A percentile compares a stretch with the other conserved stretches of the same genome.
Conservation (phyloP, 2,329 filamentous ascomycete genomes). For the Chaetomium sp. region DNA sequence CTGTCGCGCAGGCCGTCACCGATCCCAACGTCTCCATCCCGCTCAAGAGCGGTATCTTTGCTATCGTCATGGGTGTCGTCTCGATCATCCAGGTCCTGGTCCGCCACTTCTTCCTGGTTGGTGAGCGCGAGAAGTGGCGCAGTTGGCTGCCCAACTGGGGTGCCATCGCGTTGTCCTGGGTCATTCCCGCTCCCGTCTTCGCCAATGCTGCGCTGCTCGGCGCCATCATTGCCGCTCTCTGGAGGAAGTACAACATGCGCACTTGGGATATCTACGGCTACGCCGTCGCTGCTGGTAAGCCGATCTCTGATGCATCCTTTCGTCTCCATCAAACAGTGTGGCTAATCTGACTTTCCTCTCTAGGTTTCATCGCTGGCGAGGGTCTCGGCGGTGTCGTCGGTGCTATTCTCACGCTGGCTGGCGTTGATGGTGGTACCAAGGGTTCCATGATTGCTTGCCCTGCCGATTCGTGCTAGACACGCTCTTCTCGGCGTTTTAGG, state of each 20-base stretch:
- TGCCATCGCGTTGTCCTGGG: slow-evolving; percentile 52
- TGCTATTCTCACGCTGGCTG: slow-evolving; percentile 23
- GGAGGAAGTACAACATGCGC: slow-evolving; percentile 46
- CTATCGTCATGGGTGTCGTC: slow-evolving; percentile 48
- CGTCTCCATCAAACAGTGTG: neutral
- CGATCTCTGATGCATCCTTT: neutral
- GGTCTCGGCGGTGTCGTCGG: slow-evolving; percentile 55
- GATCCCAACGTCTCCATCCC: slow-evolving; percentile 51
- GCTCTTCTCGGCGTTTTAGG: neutral
- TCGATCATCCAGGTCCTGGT: slow-evolving; percentile 46
- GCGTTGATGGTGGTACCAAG: slow-evolving; percentile 20
- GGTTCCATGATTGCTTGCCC: slow-evolving; percentile 24
- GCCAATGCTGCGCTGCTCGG: slow-evolving; percentile 54
- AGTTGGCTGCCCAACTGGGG: slow-evolving; percentile 57
- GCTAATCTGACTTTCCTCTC: slow-evolving; percentile 25
- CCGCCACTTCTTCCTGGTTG: slow-evolving; percentile 49
- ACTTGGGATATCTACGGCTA: slow-evolving; percentile 54
- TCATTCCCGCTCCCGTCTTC: slow-evolving; percentile 50
- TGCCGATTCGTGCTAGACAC: slow-evolving; percentile 17
- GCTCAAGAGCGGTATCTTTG: slow-evolving; percentile 48
- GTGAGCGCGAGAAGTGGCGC: slow-evolving; percentile 47
- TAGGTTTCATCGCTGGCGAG: slow-evolving; percentile 57
- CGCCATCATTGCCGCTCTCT: slow-evolving; percentile 43
- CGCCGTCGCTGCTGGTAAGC: slow-evolving; percentile 38
- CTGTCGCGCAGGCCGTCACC: slow-evolving; percentile 57